Conservation (phyloP, 2,329 filamentous ascomycete genomes). For the Penicillium expansum region DNA sequence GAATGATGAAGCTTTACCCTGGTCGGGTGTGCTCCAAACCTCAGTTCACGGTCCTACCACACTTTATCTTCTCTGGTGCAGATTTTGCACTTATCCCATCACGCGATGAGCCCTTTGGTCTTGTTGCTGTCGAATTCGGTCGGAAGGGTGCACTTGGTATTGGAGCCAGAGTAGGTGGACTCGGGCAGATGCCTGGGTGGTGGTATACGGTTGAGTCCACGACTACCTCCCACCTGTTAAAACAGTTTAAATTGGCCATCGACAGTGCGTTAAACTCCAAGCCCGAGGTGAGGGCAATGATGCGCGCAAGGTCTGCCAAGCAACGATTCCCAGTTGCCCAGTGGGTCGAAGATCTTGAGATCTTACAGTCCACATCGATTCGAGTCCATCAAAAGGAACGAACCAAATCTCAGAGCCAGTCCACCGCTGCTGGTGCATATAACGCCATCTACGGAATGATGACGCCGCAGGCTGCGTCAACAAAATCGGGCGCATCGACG, state of each 20-base stretch:
- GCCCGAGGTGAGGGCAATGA: constrained; percentile 55
- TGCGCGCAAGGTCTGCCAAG: constrained; percentile 63
- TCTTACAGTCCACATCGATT: constrained; percentile 60
- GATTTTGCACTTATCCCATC: constrained; percentile 68
- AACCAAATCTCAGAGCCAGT: constrained; percentile 31
- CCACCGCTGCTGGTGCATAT: constrained; percentile 39
- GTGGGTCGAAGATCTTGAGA: constrained; percentile 64
- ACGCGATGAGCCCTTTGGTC: constrained; percentile 66
- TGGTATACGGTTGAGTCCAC: constrained; percentile 68
- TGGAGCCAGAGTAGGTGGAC: constrained; percentile 63
- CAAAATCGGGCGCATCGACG: constrained; percentile 24
- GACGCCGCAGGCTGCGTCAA: constrained; percentile 24
- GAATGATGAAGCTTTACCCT: constrained; percentile 64
- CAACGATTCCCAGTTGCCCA: constrained; percentile 67
- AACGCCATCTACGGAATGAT: constrained; percentile 43
- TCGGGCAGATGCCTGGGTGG: constrained; percentile 70
- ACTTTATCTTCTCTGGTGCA: constrained; percentile 65
- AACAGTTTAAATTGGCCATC: constrained; percentile 65
- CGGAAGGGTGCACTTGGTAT: constrained; percentile 66
- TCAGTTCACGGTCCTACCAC: constrained; percentile 65
- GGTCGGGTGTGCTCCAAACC: constrained; percentile 66
- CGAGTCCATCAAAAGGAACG: constrained; percentile 52
- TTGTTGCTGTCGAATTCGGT: constrained; percentile 68
- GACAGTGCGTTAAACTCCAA: constrained; percentile 60
- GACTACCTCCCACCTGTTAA: constrained; percentile 60